A percentile compares a stretch with the other conserved stretches of the same genome.
phyloP scores from a whole-genome alignment of 768 basidiomycete species.

The Boletus speciosus region DNA sequence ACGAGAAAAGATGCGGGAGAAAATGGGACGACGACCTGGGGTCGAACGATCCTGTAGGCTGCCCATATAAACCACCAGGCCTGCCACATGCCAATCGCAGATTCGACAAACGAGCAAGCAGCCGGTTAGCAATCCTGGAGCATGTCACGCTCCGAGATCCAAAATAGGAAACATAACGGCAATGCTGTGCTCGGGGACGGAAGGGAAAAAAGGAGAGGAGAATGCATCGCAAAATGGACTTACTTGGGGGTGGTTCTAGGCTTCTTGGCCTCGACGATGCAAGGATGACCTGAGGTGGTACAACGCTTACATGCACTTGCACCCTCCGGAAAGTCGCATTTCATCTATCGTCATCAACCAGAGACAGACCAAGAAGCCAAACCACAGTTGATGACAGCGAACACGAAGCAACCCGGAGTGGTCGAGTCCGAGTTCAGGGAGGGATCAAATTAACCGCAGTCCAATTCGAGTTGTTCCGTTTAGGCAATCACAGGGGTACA shows the following conservation, averaged over 20 bases:
- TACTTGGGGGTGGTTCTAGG: conserved; percentile 78
- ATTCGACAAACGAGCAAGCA: conserved; percentile 11
- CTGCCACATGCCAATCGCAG: conserved; percentile 10
- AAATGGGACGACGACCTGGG: not conserved
- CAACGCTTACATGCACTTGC: conserved; percentile 80
- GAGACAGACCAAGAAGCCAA: conserved; percentile 9
- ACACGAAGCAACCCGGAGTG: not conserved
- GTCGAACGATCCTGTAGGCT: conserved; percentile 4
- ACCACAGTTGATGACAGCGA: conserved; percentile 8
- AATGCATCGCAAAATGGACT: conserved; percentile 36
- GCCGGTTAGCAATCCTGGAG: conserved; percentile 20
- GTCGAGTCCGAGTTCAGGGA: conserved; percentile 7
- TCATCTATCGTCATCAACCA: conserved; percentile 55
- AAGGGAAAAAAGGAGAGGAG: not conserved
- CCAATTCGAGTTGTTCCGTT: conserved; percentile 13
- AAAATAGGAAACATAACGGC: conserved; percentile 23
- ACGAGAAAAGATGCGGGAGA: conserved; percentile 8
- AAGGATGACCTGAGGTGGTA: conserved; percentile 66
- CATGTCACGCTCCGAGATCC: conserved; percentile 19
- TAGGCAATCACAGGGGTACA: conserved; percentile 2
- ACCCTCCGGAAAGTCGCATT: conserved; percentile 73
- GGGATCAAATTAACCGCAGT: conserved; percentile 2
- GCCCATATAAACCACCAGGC: conserved; percentile 11
- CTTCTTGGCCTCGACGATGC: conserved; percentile 82
- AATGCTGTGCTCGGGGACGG: conserved; percentile 24